phyloP scores from a whole-genome alignment of 2,329 filamentous ascomycete genomes.

The Botrytis paeoniae region DNA sequence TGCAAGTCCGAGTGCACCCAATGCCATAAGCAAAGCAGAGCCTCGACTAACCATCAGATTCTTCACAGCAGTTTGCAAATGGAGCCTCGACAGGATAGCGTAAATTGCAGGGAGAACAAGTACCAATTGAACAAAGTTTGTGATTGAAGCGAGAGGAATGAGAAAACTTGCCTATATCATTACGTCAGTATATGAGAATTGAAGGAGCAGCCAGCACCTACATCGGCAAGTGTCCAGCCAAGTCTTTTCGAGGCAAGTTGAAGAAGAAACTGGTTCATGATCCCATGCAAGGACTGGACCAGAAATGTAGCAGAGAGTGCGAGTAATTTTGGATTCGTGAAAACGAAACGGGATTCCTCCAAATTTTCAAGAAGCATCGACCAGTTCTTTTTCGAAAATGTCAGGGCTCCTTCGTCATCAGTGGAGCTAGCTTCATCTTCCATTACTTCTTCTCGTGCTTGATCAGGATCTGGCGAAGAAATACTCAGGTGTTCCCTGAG shows the following conservation, averaged over 20 bases:
- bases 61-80: constrained; percentile 16
- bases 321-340: constrained; percentile 24
- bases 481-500: not conserved
- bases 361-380: constrained; percentile 3
- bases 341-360: constrained; percentile 26
- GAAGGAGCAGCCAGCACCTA: constrained; percentile 22
- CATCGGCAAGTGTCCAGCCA: constrained; percentile 46
- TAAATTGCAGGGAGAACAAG: constrained; percentile 24
- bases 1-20: constrained; percentile 21
- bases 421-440: not conserved
- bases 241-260: constrained; percentile 49
- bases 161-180: constrained; percentile 23
- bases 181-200: constrained; percentile 9
- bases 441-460: not conserved
- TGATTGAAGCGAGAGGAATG: constrained; percentile 23
- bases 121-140: constrained; percentile 23
- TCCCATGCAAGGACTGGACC: constrained; percentile 10
- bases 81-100: constrained; percentile 15
- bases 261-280: constrained; percentile 41
- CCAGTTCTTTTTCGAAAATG: constrained; percentile 1
- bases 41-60: constrained; percentile 34
- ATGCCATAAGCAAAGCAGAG: constrained; percentile 26
- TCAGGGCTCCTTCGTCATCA: not conserved
- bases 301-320: constrained; percentile 20
- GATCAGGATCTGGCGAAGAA: not conserved